Evolutionary conservation across 306 rosid species (phyloP), one percentile per base, ranked within the genome.

Genomic region (Inga oerstediana): DNA sequence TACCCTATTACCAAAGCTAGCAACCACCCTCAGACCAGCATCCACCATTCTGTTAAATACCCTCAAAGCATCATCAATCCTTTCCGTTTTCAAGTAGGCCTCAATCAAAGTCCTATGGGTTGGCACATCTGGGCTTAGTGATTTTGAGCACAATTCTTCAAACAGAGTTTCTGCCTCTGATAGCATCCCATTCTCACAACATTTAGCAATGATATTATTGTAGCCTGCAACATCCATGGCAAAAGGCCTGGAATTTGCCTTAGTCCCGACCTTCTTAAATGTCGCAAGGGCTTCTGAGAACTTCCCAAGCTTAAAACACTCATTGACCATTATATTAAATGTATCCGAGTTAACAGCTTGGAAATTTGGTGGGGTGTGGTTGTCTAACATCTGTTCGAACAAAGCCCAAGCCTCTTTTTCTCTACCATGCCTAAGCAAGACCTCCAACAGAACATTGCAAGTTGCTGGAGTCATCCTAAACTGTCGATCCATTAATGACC

Each of bases 161-260:
- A 92, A 92, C 35, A 92, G 62, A 15, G 87, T 82, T 80, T 96
- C 97, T 0, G 98, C 99, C 65, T 96, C 93, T 0, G 83, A 41
- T 12, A 96, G 62, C 99, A 96, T 90, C 83, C 85, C 97, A 66
- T 83, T 85, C 85, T 94, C 98, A 85, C 94, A 92, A 82, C 86
- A 91, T 75, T 93, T 87, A 15, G 94, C 77, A 74, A 96, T 91
- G 87, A 94, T 91, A 82, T 96, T 96, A 78, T 91, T 94, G 81
- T 88, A 96, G 52, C 99, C 99, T 0, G 97, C 92, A 84, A 92
- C 99, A 34, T 96, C 99, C 99, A 96, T 96, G 20, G 92, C 83
- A 82, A 93, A 96, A 74, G 97, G 90, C 87, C 82, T 92, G 0
- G 98, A 96, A 73, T 94, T 94, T 44, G 85, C 81, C 67, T 86